These are phyloP conservation scores for Paecilomyces sp. DNA, from an alignment of 2,329 filamentous ascomycete genomes.

Conservation along the genomic window DNA sequence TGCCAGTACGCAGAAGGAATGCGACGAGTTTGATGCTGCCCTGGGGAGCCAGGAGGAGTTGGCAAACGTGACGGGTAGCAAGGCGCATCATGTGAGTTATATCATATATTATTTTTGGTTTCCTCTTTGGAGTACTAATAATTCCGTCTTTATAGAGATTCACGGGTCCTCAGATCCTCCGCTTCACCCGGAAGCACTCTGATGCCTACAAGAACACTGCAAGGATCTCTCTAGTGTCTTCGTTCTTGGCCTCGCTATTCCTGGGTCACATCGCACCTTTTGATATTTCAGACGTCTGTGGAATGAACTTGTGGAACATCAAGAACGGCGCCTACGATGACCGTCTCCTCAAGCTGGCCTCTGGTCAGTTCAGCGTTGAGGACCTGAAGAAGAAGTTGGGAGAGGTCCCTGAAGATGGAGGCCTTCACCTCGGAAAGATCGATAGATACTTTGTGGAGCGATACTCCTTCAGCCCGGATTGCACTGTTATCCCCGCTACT, in stretches of 20 bases:
- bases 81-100: slow-evolving; percentile 79
- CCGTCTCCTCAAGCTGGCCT: slow-evolving; percentile 65
- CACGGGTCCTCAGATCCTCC: slow-evolving; percentile 92
- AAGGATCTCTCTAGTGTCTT: slow-evolving; percentile 89
- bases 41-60: slow-evolving; percentile 62
- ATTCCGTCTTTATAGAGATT: slow-evolving; percentile 59
- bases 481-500: slow-evolving; percentile 77
- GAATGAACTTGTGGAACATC: slow-evolving; percentile 96
- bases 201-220: slow-evolving; percentile 72
- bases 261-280: slow-evolving; percentile 79
- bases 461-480: slow-evolving; percentile 70
- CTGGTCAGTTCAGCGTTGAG: slow-evolving; percentile 55
- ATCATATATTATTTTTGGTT: background rate
- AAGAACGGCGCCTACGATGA: slow-evolving; percentile 65
- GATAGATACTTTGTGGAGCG: slow-evolving; percentile 69
- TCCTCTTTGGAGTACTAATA: background rate
- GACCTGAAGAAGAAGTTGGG: slow-evolving; percentile 74
- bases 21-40: slow-evolving; percentile 73
- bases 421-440: slow-evolving; percentile 67
- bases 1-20: slow-evolving; percentile 86
- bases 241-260: slow-evolving; percentile 86
- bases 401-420: slow-evolving; percentile 70
- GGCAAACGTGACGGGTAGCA: slow-evolving; percentile 77
- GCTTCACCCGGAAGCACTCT: slow-evolving; percentile 73
- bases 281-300: slow-evolving; percentile 90